A percentile compares a stretch with the other conserved stretches of the same genome.
Conservation (phyloP, 2,329 filamentous ascomycete species). For the Cladosporium sp. region DNA sequence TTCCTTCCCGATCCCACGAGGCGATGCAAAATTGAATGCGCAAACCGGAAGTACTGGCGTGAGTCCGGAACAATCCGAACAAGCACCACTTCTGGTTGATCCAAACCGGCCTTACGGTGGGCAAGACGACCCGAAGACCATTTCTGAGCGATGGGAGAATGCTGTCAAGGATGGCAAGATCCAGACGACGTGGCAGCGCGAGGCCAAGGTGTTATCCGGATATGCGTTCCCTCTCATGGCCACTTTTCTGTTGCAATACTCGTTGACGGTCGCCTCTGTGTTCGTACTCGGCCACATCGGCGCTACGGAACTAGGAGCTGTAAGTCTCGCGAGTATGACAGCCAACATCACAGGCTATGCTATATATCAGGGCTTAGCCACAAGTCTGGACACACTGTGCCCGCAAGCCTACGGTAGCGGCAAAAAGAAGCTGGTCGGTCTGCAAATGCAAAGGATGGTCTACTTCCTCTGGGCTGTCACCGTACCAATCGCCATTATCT, state of each 20-base stretch:
- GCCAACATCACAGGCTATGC: conserved; percentile 50
- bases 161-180: conserved; percentile 80
- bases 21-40: background rate
- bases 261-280: conserved; percentile 48
- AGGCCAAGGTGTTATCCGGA: conserved; percentile 71
- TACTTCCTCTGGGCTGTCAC: conserved; percentile 72
- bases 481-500: conserved; percentile 71
- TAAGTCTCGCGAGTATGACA: conserved; percentile 50
- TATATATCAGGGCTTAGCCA: conserved; percentile 66
- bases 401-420: conserved; percentile 91
- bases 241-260: conserved; percentile 50
- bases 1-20: conserved; percentile 10
- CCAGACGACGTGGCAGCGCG: conserved; percentile 85
- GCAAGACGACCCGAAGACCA: conserved; percentile 52
- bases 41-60: background rate
- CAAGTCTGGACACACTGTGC: conserved; percentile 86
- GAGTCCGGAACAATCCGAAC: conserved; percentile 23
- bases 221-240: conserved; percentile 47
- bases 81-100: conserved; percentile 27
- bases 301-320: conserved; percentile 48
- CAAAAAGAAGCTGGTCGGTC: conserved; percentile 79
- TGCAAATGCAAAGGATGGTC: conserved; percentile 79
- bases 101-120: conserved; percentile 46
- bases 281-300: conserved; percentile 51
- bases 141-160: conserved; percentile 78